Evolutionary conservation across 2,329 filamentous ascomycete genomes (phyloP).

Genomic region (Fusarium napiforme): DNA sequence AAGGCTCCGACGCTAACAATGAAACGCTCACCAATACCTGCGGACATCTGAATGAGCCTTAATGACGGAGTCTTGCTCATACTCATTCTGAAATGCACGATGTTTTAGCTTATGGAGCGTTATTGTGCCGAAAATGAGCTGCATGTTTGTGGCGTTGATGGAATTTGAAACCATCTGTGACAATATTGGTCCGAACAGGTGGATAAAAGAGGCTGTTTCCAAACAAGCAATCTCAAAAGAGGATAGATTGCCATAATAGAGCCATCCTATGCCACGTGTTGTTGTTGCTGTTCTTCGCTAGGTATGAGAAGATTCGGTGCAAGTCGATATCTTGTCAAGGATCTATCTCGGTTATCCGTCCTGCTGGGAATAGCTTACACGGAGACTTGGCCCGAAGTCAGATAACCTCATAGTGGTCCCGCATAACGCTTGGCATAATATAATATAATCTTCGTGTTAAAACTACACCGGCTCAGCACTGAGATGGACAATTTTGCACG

Average conservation of each 20-base stretch:
- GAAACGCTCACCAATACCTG: conserved; percentile 20
- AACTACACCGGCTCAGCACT: conserved; percentile 1
- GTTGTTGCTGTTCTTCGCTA: background rate
- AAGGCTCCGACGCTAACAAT: conserved; percentile 35
- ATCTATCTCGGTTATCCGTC: conserved; percentile 14
- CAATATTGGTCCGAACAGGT: conserved; percentile 24
- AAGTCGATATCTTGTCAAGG: conserved; percentile 2
- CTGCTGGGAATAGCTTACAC: conserved; percentile 11
- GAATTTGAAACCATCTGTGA: conserved; percentile 4
- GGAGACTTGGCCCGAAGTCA: conserved; percentile 1
- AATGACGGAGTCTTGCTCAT: conserved; percentile 12
- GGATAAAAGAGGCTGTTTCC: conserved; percentile 13
- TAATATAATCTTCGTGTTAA: background rate
- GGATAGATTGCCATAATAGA: background rate
- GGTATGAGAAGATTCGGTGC: background rate
- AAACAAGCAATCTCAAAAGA: background rate
- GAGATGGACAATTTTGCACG: background rate
- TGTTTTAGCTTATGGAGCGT: background rate
- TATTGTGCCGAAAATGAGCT: conserved; percentile 9
- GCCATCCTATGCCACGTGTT: conserved; percentile 11
- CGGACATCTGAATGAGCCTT: conserved; percentile 31
- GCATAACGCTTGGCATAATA: conserved; percentile 31
- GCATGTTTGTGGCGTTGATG: conserved; percentile 8
- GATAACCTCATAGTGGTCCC: background rate
- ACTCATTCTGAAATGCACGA: background rate